Base-by-base conservation (phyloP, 768 basidiomycete genomes). In the Naematelia aurantialba region DNA sequence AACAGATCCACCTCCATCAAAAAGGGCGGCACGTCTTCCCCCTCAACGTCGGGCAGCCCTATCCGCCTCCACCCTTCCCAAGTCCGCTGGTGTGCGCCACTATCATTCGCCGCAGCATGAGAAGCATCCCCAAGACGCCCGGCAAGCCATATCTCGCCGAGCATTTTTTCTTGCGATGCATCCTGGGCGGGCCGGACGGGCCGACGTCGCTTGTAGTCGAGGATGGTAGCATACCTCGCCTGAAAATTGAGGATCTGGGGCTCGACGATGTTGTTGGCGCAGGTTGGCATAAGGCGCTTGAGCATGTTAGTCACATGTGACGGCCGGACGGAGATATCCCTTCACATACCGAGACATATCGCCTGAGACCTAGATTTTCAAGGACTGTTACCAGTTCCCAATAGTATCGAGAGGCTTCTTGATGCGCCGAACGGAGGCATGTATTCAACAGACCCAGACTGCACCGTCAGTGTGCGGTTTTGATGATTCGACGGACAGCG, bases 221-320 rank as follows among this genome's bases (percentile, higher is more conserved):
- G 46, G 24, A 68, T 66, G 5, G 64, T 53, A n/a, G 64, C 63
- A 51, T 69, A 66, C n/a, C 71, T 66, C 22, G 68, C 62, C 58
- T 70, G 72, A 47, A 73, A 69, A 47, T 62, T 66, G 4, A 70
- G 61, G 3, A 69, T 69, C 52, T 73, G 72, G 34, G 67, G 67
- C 39, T 70, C 66, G 30, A 70, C 65, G 14, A 63, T 60, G 45
- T 70, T 70, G 48, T 65, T 68, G 0, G 59, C 22, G 26, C 58
- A 62, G 3, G 64, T 69, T 14, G 65, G 61, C 56, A 73, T 73
- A 14, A 73, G 56, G 12, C 69, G 69, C 72, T 70, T n/a, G 50
- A 5, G 42, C 31, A 19, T 31, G 5, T 39, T 17, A 46, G 13
- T 27, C 39, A 31, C n/a, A 25, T 45, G 45, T 12, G 58, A 27